These are phyloP conservation scores for Daldinia grandis DNA, from an alignment of 495 filamentous ascomycete genomes.

Conservation along the genomic window DNA sequence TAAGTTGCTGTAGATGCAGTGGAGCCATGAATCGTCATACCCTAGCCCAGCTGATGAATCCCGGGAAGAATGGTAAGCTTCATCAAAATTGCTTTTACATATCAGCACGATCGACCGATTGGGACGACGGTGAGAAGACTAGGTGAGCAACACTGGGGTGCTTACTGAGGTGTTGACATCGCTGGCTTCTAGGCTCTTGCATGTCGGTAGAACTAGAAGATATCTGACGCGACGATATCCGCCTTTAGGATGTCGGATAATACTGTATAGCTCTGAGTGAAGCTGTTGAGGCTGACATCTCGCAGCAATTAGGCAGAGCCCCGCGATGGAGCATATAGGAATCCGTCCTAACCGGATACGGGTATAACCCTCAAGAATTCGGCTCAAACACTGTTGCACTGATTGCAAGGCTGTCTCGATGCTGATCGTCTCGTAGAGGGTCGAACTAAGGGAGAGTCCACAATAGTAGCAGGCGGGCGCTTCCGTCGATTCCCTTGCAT, in stretches of 20 bases:
- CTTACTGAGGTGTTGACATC: not conserved
- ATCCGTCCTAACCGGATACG: slow-evolving; percentile 23
- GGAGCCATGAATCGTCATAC: slow-evolving; percentile 20
- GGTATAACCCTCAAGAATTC: slow-evolving; percentile 30
- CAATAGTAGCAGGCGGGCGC: slow-evolving; percentile 3
- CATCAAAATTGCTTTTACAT: slow-evolving; percentile 5
- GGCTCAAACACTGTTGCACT: not conserved
- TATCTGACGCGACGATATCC: slow-evolving; percentile 26
- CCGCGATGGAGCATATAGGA: slow-evolving; percentile 35
- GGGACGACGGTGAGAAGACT: slow-evolving; percentile 19
- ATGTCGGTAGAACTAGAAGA: slow-evolving; percentile 19
- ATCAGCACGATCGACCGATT: slow-evolving; percentile 7
- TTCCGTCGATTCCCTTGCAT: slow-evolving; percentile 9
- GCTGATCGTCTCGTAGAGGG: not conserved
- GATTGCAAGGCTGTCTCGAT: not conserved
- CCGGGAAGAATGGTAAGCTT: slow-evolving; percentile 29
- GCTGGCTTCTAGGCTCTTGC: not conserved
- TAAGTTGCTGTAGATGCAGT: slow-evolving; percentile 17
- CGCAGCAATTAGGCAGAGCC: slow-evolving; percentile 26
- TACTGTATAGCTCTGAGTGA: slow-evolving; percentile 20
- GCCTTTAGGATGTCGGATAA: not conserved
- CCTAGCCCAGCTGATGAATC: slow-evolving; percentile 40
- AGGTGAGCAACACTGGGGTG: slow-evolving; percentile 2
- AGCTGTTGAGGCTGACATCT: slow-evolving; percentile 29
- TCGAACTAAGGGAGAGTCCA: slow-evolving; percentile 4